A percentile compares a stretch with the other conserved stretches of the same genome.
Conservation (phyloP, 129 eudicot species). For the Cynara cardunculus region DNA sequence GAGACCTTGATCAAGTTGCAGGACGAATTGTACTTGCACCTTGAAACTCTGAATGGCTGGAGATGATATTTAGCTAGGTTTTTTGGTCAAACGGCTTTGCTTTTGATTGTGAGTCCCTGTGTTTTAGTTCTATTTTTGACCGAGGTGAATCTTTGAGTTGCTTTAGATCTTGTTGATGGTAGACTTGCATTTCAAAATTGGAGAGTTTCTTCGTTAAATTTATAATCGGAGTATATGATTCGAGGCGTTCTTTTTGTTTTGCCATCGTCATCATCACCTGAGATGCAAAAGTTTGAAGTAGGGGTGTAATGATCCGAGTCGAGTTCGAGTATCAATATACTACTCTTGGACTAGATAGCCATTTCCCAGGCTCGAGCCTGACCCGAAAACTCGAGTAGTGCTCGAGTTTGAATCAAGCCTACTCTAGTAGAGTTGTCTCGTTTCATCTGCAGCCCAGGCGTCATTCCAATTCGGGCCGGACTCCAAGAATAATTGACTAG, state of each 20-base stretch:
- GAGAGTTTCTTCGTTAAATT: not conserved
- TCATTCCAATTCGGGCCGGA: too few species aligned
- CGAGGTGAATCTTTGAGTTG: not conserved
- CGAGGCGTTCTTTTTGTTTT: not conserved
- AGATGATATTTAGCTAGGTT: slow-evolving; percentile 8
- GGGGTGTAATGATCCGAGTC: too few species aligned
- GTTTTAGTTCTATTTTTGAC: slow-evolving; percentile 1
- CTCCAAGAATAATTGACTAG: too few species aligned
- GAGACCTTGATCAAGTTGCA: slow-evolving; percentile 47
- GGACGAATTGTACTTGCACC: slow-evolving; percentile 37
- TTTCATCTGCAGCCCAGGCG: too few species aligned
- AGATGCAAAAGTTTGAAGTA: too few species aligned
- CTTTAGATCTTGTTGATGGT: not conserved
- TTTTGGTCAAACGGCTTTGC: not conserved
- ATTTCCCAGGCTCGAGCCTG: too few species aligned
- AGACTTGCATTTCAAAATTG: not conserved
- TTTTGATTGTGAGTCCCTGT: not conserved
- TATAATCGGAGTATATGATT: not conserved
- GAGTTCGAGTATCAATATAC: too few species aligned
- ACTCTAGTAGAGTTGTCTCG: too few species aligned
- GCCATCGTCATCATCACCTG: not conserved
- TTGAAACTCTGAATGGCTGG: slow-evolving; percentile 2
- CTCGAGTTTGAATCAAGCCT: too few species aligned
- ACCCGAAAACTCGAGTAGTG: too few species aligned
- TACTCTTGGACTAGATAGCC: too few species aligned